Evolutionary conservation across 345 rosid species (phyloP).

Genomic region (Ceriops decandra): DNA sequence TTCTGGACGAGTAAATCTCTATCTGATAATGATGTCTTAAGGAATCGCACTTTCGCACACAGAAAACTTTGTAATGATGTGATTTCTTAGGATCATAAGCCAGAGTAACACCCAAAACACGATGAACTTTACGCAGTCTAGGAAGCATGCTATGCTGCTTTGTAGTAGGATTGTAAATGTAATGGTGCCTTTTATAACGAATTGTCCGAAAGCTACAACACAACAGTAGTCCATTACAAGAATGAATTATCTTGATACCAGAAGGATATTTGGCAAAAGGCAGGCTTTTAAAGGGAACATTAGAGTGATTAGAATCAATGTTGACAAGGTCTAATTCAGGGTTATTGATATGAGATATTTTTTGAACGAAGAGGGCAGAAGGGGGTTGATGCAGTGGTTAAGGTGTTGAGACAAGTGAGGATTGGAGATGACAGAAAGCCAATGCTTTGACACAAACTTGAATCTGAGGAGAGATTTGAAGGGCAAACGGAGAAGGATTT

Average conservation of each 20-base stretch:
- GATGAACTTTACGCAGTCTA: not conserved
- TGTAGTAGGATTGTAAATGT: conserved; percentile 41
- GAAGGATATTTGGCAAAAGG: conserved; percentile 24
- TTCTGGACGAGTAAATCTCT: conserved; percentile 36
- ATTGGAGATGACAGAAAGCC: conserved; percentile 31
- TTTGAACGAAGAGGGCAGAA: not conserved
- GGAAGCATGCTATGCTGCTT: conserved; percentile 34
- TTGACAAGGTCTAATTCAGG: conserved; percentile 16
- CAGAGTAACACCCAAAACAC: conserved; percentile 18
- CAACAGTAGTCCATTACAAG: conserved; percentile 52
- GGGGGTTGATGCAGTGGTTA: not conserved
- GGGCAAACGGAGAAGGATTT: conserved; percentile 32
- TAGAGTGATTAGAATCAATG: conserved; percentile 11
- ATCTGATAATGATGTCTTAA: conserved; percentile 14
- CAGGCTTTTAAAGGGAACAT: conserved; percentile 20
- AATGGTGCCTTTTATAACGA: conserved; percentile 12
- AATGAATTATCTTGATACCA: conserved; percentile 33
- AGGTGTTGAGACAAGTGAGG: conserved; percentile 20
- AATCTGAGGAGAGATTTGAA: conserved; percentile 31
- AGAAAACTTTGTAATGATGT: conserved; percentile 34
- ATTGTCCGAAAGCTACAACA: conserved; percentile 25
- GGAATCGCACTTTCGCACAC: conserved; percentile 6
- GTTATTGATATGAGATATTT: not conserved
- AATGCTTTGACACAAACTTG: conserved; percentile 30
- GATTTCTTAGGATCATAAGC: conserved; percentile 49